These are phyloP conservation scores for Pseudogymnoascus sp. DNA, from an alignment of 2,329 filamentous ascomycete species.

Conservation along the genomic window DNA sequence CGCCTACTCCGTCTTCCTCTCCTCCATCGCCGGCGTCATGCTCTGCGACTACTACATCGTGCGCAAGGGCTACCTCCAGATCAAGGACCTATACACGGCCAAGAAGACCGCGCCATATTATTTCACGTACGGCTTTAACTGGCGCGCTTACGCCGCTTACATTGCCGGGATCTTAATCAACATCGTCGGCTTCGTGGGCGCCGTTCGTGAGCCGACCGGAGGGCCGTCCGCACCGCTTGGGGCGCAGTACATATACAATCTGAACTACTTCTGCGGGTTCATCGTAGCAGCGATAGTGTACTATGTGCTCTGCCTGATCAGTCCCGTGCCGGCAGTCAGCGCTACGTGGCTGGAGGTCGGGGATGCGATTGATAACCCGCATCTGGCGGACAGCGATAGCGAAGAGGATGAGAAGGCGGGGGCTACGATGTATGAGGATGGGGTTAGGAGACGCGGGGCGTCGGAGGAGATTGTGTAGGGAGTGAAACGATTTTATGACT, in stretches of 20 bases:
- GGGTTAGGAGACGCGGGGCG: neutral
- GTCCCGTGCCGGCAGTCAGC: slow-evolving; percentile 68
- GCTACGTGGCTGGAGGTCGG: slow-evolving; percentile 72
- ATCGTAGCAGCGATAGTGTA: slow-evolving; percentile 63
- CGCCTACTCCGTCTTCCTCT: slow-evolving; percentile 90
- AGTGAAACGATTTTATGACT: neutral
- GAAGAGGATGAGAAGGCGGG: slow-evolving; percentile 16
- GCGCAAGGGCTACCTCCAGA: slow-evolving; percentile 71
- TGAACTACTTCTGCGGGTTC: slow-evolving; percentile 88
- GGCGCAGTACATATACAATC: slow-evolving; percentile 78
- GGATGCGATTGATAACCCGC: slow-evolving; percentile 49
- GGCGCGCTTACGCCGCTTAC: slow-evolving; percentile 79
- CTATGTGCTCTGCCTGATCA: slow-evolving; percentile 62
- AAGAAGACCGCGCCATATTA: slow-evolving; percentile 64
- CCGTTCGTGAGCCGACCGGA: slow-evolving; percentile 50
- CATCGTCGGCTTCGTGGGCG: slow-evolving; percentile 84
- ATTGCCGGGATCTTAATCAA: slow-evolving; percentile 81
- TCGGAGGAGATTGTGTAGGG: neutral
- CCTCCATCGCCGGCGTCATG: slow-evolving; percentile 88
- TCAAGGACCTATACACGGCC: slow-evolving; percentile 73
- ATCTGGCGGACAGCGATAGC: slow-evolving; percentile 19
- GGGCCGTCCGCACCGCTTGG: slow-evolving; percentile 58
- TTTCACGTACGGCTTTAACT: slow-evolving; percentile 68
- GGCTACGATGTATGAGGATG: neutral
- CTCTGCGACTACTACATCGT: slow-evolving; percentile 82